phyloP scores from a whole-genome alignment of 805 yeast species.

The Saturnispora saitoi region DNA sequence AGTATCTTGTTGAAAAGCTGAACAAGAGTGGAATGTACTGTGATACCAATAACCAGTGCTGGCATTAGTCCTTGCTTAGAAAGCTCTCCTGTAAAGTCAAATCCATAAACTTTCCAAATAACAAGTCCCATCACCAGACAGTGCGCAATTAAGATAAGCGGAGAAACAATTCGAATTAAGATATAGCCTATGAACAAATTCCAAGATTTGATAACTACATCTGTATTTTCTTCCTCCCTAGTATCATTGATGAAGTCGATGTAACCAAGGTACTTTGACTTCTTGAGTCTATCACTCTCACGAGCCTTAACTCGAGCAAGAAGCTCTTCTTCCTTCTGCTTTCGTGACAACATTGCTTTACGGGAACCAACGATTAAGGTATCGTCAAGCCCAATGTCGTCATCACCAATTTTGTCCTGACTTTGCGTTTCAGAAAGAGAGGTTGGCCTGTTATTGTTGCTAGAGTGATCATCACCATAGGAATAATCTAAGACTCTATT shows the following conservation, averaged over 20 bases:
- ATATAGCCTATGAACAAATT: conserved; percentile 21
- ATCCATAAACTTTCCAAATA: conserved; percentile 16
- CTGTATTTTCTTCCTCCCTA: conserved; percentile 9
- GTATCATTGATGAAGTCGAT: conserved; percentile 10
- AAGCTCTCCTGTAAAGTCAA: conserved; percentile 11
- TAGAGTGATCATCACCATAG: neutral
- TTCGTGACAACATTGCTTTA: neutral
- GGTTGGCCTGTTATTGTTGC: neutral
- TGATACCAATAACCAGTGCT: conserved; percentile 15
- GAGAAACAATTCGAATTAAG: conserved; percentile 20
- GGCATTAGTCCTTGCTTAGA: conserved; percentile 16
- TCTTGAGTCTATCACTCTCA: neutral
- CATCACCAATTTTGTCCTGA: neutral
- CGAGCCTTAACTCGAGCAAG: neutral
- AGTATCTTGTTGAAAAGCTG: conserved; percentile 22
- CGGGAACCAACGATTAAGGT: conserved; percentile 16
- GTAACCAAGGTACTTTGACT: conserved; percentile 10
- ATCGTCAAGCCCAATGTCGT: conserved; percentile 1
- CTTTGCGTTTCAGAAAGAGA: no score
- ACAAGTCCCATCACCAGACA: conserved; percentile 15
- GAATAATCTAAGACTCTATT: neutral
- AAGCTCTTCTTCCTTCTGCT: neutral
- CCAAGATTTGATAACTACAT: conserved; percentile 14
- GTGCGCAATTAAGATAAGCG: conserved; percentile 22
- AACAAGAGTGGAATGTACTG: conserved; percentile 18